Evolutionary conservation across 2,329 filamentous ascomycete species (phyloP).

Genomic region (Alternaria alternata): DNA sequence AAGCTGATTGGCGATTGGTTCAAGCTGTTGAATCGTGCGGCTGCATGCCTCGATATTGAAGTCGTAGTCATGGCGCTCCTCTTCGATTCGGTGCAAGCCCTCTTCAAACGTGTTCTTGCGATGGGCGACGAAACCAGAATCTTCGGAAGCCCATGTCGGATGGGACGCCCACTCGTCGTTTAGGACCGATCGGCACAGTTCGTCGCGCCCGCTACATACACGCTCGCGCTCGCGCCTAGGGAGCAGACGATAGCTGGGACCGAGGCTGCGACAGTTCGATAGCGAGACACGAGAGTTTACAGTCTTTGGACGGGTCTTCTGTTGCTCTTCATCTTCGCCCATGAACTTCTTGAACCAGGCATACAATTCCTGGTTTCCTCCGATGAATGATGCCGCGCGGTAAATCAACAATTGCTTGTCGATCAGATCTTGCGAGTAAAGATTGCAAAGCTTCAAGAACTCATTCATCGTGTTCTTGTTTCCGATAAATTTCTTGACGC

Average conservation of each 20-base stretch:
- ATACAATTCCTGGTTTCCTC: conserved; percentile 87
- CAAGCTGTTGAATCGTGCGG: conserved; percentile 93
- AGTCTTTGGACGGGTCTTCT: conserved; percentile 63
- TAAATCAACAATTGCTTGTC: conserved; percentile 83
- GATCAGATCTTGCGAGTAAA: conserved; percentile 93
- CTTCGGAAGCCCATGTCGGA: conserved; percentile 97
- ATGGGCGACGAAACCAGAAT: conserved; percentile 96
- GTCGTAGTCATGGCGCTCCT: conserved; percentile 98
- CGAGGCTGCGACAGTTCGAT: conserved; percentile 93
- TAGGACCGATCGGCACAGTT: conserved; percentile 89
- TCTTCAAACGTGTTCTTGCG: conserved; percentile 97
- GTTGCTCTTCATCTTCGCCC: conserved; percentile 70
- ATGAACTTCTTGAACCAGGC: conserved; percentile 87
- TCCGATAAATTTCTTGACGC: conserved; percentile 93
- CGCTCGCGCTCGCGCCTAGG: conserved; percentile 91
- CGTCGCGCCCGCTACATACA: conserved; percentile 91
- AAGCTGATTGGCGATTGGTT: conserved; percentile 92
- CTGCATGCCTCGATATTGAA: conserved; percentile 96
- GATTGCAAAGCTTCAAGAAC: conserved; percentile 95
- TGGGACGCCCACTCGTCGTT: conserved; percentile 99
- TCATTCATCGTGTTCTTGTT: conserved; percentile 94
- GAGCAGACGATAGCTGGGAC: conserved; percentile 91
- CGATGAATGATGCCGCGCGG: conserved; percentile 85
- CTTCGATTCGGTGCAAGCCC: conserved; percentile 92
- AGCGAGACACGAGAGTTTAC: conserved; percentile 86